Base-by-base conservation (phyloP, 1,284 basidiomycete genomes). In the Xerocomus amazonicus region DNA sequence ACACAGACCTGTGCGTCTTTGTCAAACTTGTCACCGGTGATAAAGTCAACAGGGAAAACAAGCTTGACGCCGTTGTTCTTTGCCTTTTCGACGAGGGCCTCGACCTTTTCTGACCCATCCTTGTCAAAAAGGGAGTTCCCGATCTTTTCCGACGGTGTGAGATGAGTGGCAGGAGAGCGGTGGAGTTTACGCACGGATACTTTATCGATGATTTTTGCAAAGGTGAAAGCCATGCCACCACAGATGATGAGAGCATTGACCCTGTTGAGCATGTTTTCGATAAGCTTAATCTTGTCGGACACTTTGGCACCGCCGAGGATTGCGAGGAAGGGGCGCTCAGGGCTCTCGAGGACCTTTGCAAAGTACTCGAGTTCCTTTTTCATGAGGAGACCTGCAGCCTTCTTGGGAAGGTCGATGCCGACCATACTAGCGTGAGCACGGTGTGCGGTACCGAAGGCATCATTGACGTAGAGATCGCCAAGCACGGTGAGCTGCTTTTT, bases 301-400 rank as follows among this genome's bases (percentile, higher is more conserved):
- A 99, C 93, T 78, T 99, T 99, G 52, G 96, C 96, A 70, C 96
- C 96, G 64, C 97, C 97, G 52, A 99, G 85, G 69, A 99, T 99
- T 50, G 95, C 96, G 51, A 99, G 81, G 87, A 99, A 99, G 19
- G 96, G 96, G 49, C 91, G 78, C 66, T 97, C 93, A 39, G 96
- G 96, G 62, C 79, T 84, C 73, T 99, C 96, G 44, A 99, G 82
- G 48, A 92, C 95, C 77, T 97, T 98, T 50, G 96, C 93, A 70
- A 99, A 99, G 79, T 88, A 99, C 66, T 98, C 95, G 60, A 99
- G 86, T 73, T 99, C 96, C 75, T 98, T 98, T 79, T 96, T 97
- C 80, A 99, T 90, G 59, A 99, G 80, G 79, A 97, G 95, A 43
- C 96, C 96, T 35, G 95, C 84, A 8, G 96, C 96, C 61, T 93